A percentile compares a stretch with the other conserved stretches of the same genome.
These are phyloP conservation scores for Fusarium phyllophilum DNA, from an alignment of 2,329 filamentous ascomycete species.

Conservation along the genomic window DNA sequence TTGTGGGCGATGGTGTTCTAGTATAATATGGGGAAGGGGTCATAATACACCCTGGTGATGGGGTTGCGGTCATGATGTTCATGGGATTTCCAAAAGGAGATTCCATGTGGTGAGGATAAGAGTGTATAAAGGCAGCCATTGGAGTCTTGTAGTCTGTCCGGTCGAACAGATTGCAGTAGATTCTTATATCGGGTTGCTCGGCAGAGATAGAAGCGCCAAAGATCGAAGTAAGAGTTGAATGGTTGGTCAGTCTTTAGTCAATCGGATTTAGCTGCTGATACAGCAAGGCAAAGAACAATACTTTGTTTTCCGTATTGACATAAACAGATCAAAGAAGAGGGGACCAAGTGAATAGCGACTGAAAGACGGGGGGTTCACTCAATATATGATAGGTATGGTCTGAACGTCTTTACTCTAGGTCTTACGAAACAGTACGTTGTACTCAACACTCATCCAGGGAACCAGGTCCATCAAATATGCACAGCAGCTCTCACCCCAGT, in stretches of 20 bases:
- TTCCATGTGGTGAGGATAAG: slow-evolving; percentile 33
- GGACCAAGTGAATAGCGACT: neutral
- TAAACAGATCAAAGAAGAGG: neutral
- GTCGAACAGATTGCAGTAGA: neutral
- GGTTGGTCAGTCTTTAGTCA: neutral
- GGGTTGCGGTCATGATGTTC: slow-evolving; percentile 24
- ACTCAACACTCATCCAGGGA: slow-evolving; percentile 9
- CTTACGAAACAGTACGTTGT: neutral
- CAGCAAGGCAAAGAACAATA: neutral
- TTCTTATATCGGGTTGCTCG: neutral
- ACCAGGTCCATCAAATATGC: slow-evolving; percentile 22
- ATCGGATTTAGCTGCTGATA: neutral
- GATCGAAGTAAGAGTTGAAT: neutral
- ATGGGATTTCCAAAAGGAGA: slow-evolving; percentile 24
- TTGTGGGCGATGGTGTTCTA: slow-evolving; percentile 34
- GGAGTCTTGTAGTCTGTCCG: neutral
- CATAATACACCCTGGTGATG: slow-evolving; percentile 33
- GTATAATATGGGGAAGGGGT: slow-evolving; percentile 36
- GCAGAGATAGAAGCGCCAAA: neutral
- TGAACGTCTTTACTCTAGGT: slow-evolving; percentile 9
- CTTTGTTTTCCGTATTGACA: neutral
- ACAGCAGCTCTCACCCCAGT: slow-evolving; percentile 20
- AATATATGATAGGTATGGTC: slow-evolving; percentile 23
- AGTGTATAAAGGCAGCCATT: slow-evolving; percentile 36
- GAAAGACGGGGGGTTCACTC: neutral